Base-by-base conservation (phyloP, 2,329 filamentous ascomycete genomes). In the Aspergillus ochraceus region DNA sequence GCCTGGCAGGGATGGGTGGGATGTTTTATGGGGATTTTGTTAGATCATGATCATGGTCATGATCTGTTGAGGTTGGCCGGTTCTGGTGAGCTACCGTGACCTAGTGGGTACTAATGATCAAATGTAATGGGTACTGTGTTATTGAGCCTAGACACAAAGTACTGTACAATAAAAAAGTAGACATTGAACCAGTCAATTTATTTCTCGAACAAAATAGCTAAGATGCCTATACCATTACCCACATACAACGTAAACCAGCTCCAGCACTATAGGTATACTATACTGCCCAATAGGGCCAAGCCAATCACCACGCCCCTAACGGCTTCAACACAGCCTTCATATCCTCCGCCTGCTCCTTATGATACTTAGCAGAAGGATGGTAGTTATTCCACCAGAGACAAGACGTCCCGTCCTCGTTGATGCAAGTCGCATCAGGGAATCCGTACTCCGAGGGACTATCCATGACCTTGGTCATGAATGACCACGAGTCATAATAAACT, bases 311-410 rank as follows among this genome's bases (percentile, higher is more conserved):
- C n/a, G 62, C 66, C 19, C 66, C 66, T 19, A 72, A 56, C 8
- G 58, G 54, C 11, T 59, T 30, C 26, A 73, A 54, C 26, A 57
- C 42, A 22, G 52, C 3, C 60, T 70, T 71, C 71, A 73, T 73
- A 67, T 73, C 68, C n/a, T 61, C 64, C 22, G 71, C 69, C 55
- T 72, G 70, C 12, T 69, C 51, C 49, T 60, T 19, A 46, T 73
- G 71, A 59, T 71, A 74, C 55, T 69, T 72, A 3, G 63, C 49
- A 1, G 67, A 66, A 4, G 73, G 72, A 49, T 75, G 71, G 49
- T 73, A 74, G 52, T 64, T 51, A 59, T 75, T 71, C 69, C 71
- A 73, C 72, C 73, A 74, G 3, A 74, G 30, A 62, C 71, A 74
- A 9, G 60, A 64, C 2, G 49, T 53, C 4, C 72, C 71, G 57